Evolutionary conservation across 192 early-diverging fungal genomes (phyloP), one percentile per base, ranked within the genome.

Genomic region (Allomyces arbusculus): DNA sequence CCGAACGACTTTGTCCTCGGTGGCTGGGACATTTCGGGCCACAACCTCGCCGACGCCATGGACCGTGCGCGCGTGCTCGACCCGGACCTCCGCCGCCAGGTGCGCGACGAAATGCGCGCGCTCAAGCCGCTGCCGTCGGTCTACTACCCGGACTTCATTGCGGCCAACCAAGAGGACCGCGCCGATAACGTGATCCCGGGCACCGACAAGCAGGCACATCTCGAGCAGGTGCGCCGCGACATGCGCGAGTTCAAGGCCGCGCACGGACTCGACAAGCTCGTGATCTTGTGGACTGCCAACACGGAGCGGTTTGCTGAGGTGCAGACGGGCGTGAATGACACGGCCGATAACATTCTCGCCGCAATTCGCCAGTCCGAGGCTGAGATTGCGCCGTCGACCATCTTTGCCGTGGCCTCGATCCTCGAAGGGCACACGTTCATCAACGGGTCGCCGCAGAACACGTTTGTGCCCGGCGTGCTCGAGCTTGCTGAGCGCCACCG

Each of bases 391-490:
- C 95, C 95, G 58, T 99, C 95, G 24, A 91, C 94, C 64, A 74
- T 99, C 77, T 99, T 96, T 76, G 93, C 95, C 64, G 76, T 94
- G 25, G 95, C 95, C 61, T 92, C 88, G 73, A 91, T 99, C 72
- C 87, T 92, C 68, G 95, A 99, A 82, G 83, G 86, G 67, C 84
- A 85, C 44, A 91, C 95, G 40, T 99, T 99, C 78, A 87, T 99
- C 82, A 99, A 99, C 81, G 95, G 95, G 24, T 91, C 89, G 28
- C 95, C 95, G 63, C 95, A 99, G 79, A 99, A 99, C 87, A 96
- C 95, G 68, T 94, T 99, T 77, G 95, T 99, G 62, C 95, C 95
- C 10, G 95, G 95, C 69, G 82, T 83, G 58, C 82, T 99, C 25
- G 84, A 86, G 69, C 82, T 96, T 25, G 94, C 95, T 65, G 87